Base-by-base conservation (phyloP, 306 rosid species). In the Heteromeles arbutifolia region DNA sequence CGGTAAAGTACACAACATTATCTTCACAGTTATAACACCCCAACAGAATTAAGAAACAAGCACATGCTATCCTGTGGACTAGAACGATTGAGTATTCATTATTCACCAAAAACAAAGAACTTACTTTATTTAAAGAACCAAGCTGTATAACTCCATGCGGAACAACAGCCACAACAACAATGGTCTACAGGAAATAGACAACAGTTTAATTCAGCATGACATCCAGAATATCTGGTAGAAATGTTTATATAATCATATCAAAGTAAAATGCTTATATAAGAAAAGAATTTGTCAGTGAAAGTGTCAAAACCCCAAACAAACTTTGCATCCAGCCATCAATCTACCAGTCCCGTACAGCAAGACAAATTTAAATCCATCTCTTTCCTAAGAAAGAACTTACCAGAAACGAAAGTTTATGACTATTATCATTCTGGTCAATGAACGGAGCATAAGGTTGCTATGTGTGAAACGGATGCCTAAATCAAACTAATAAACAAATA, bases 131-230 rank as follows among this genome's bases (percentile, higher is more conserved):
- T 63, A 85, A 80, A 70, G 98, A 92, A 21, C 99, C 99, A 75
- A 96, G 97, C 83, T 92, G 99, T 79, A 96, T 84, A 87, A 96
- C 92, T 43, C 99, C 98, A 70, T 85, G 96, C 10, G 99, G 96
- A 77, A 74, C 87, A 69, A 95, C 93, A 71, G 98, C 85, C 73
- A 86, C 87, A 69, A 90, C 89, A 58, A 82, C 91, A 74, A 96
- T 84, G 59, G 99, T 96, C 98, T 96, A 68, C 83, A 86, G 39
- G 74, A 78, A 59, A 81, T 66, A 19, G 81, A 13, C 50, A 58
- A 64, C 18, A 73, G 76, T 54, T 78, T 19, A 25, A 52, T 61
- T 73, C 43, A 78, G 67, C 39, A 78, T 65, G 4, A 52, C 65
- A 69, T 41, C 29, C 45, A 45, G 59, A 37, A 17, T 12, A 73